Base-by-base conservation (phyloP, 371 early-diverging fungal species). In the Umbelopsis sp. region DNA sequence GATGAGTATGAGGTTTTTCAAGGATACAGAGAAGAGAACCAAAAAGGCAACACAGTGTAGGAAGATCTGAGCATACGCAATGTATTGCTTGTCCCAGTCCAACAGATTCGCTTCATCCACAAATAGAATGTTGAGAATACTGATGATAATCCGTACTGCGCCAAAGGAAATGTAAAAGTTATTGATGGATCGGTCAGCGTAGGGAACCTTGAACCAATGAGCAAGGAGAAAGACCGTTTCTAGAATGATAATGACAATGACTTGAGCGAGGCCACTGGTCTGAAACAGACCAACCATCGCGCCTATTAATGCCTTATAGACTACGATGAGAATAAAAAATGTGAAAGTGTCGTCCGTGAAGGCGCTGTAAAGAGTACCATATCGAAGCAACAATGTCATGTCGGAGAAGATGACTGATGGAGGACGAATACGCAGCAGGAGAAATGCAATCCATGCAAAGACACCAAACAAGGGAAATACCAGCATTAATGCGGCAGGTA, bases 361-460 rank as follows among this genome's bases (percentile, higher is more conserved):
- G 3, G 76, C 76, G 70, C 84, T 86, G 74, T 87, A 87, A 1
- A 87, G 66, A 0, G 83, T 73, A 4, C 86, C 86, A 35, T 78
- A 85, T 12, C 83, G 81, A 50, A 85, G 76, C 8, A 87, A 67
- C 1, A 80, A 65, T 1, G 76, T 77, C 10, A 79, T 62, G 63
- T 86, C 86, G 2, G 82, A 81, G 51, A 79, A 85, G 7, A 82
- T 65, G 18, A 82, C 70, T 0, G 83, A 78, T 0, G 79, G 65
- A 3, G 83, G 83, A n/a, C 76, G 72, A 6, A 80, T 75, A 20
- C 74, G 72, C 4, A 82, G 57, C 10, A 82, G 69, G 11, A 71
- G 66, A 45, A 82, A 76, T 3, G 75, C 70, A 44, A 80, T 71
- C 29, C 66, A 78, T 11, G 80, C 83, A 50, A 74, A 79, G 0